phyloP scores from a whole-genome alignment of 2,329 filamentous ascomycete genomes.

The Alternaria rosae region DNA sequence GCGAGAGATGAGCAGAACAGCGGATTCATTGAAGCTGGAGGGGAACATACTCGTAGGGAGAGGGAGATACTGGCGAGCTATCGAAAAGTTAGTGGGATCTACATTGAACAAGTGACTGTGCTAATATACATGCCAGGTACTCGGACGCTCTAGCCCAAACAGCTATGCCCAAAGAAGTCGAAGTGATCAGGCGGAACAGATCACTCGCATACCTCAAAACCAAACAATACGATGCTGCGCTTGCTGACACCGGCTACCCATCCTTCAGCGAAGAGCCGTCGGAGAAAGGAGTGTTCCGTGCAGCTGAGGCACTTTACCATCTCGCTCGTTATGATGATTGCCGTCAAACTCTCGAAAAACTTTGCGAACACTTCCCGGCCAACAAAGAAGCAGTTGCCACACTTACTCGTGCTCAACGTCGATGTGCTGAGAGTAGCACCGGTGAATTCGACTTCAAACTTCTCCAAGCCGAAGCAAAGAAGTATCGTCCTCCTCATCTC shows the following conservation, averaged over 20 bases:
- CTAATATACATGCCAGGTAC: conserved; percentile 54
- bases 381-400: conserved; percentile 39
- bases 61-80: conserved; percentile 24
- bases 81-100: conserved; percentile 16
- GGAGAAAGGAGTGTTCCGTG: conserved; percentile 56
- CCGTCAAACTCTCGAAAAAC: conserved; percentile 41
- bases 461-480: conserved; percentile 51
- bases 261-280: conserved; percentile 13
- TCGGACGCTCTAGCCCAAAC: conserved; percentile 2
- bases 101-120: not conserved
- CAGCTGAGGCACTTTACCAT: conserved; percentile 55
- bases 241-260: conserved; percentile 39
- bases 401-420: conserved; percentile 24
- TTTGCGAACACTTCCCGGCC: conserved; percentile 39
- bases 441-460: conserved; percentile 48
- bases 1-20: conserved; percentile 4
- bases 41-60: conserved; percentile 18
- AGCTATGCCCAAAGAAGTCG: conserved; percentile 40
- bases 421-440: conserved; percentile 45
- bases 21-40: conserved; percentile 18
- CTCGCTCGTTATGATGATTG: conserved; percentile 50
- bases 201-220: conserved; percentile 46
- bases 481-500: conserved; percentile 50
- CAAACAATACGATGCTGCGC: conserved; percentile 46
- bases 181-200: conserved; percentile 47